A percentile compares a stretch with the other conserved stretches of the same genome.
phyloP scores from a whole-genome alignment of 1,284 basidiomycete genomes.

The Rhodotorula sp. region DNA sequence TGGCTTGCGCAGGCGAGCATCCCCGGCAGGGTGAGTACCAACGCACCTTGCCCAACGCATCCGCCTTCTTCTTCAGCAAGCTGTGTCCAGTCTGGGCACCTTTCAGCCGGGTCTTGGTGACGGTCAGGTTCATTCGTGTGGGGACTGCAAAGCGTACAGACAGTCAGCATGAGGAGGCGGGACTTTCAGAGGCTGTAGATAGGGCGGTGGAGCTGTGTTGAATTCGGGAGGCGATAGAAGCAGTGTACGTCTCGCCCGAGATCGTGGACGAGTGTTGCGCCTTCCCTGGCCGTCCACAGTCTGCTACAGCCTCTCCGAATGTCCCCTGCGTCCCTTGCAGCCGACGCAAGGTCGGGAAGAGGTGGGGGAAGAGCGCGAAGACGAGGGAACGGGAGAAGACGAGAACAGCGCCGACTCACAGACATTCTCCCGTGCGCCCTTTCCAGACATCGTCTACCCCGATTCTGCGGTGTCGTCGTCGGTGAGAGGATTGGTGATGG shows the following conservation, averaged over 20 bases:
- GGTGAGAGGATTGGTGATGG: neutral
- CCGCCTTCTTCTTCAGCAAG: conserved; percentile 86
- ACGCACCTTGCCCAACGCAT: conserved; percentile 41
- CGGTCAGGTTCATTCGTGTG: conserved; percentile 63
- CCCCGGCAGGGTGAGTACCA: neutral
- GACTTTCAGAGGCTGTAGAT: neutral
- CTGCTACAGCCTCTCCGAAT: too few relatives aligned
- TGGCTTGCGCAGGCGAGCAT: neutral
- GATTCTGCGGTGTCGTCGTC: neutral
- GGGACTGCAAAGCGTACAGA: conserved; percentile 27
- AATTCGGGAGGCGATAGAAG: neutral
- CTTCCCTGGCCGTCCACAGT: too few relatives aligned
- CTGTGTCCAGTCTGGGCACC: conserved; percentile 97
- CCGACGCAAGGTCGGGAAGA: neutral
- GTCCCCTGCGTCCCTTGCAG: too few relatives aligned
- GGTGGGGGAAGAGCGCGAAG: neutral
- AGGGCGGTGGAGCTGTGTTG: neutral
- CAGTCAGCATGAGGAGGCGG: neutral
- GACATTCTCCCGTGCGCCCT: conserved; percentile 39
- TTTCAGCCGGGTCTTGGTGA: conserved; percentile 89
- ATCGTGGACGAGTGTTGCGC: too few relatives aligned
- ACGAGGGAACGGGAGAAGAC: neutral
- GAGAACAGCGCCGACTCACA: conserved; percentile 11
- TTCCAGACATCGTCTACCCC: conserved; percentile 25
- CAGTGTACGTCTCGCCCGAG: neutral